Evolutionary conservation across 306 rosid species (phyloP), one percentile per base, ranked within the genome.

Genomic region (Casuarina cunninghamiana): DNA sequence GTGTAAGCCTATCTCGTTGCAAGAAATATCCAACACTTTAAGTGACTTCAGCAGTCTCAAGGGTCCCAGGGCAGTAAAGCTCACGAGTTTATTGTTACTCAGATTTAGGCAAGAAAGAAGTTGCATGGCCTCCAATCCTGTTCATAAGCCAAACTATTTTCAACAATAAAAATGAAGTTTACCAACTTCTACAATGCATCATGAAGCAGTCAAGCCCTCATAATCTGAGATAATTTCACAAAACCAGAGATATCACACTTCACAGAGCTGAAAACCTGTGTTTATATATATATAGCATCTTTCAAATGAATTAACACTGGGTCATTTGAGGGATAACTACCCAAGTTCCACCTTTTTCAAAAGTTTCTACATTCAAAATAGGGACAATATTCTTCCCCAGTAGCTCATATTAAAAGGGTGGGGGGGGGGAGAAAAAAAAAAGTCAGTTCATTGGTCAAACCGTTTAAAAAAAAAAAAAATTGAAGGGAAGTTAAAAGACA

Each of bases 121-220:
- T 80, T 91, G 98, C 96, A 95, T 77, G 57, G 93, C 91, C 85
- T 93, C 97, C 91, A 95, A 77, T 50, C 98, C 99, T 95, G 87
- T 87, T 76, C 15, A 65, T 53, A 69, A 85, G 80, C 58, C 68
- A 32, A 12, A 78, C 48, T 21, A 2, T 13, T 54, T 50, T 57
- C 53, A 49, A 43, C 16, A 43, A 51, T 38, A 69, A 69, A 57
- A 58, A 79, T 26, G 42, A 37, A 19, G 32, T 16, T 48, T 38
- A 16, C 42, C 6, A 67, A 50, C 55, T 60, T 57, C 46, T 37
- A 48, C 32, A 51, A 75, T 57, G 67, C 79, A 80, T 60, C 19
- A 17, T 63, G 26, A 45, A 53, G 43, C 58, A 37, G 16, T 50
- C 48, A 73, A 46, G 75, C 26, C 32, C 35, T 49, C 12, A 46